Evolutionary conservation across 106 monocot genomes (phyloP), one percentile per base, ranked within the genome.

Genomic region (Apostasia shenzhenica): DNA sequence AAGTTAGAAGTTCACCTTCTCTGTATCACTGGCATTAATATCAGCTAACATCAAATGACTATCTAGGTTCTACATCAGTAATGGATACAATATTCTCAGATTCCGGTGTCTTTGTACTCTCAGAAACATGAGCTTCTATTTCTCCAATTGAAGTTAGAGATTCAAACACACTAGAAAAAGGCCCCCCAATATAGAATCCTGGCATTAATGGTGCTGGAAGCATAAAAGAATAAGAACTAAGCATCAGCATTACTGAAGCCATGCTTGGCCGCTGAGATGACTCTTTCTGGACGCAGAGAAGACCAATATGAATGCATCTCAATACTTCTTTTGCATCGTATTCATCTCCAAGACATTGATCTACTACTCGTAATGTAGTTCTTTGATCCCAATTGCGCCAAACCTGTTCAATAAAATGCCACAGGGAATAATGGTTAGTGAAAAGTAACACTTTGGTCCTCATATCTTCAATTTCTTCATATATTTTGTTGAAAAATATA

Each of bases 261-360:
- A 63, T 63, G 45, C n/a, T 45, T 45, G 63, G 63, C 63, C 63
- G 5, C 43, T 63, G 43, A 4, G 41, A 6, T 45, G 63, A 8
- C 50, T 50, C 50, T 5, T 4, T 8, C 8, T 50, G 50, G 50
- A 50, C 8, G 50, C 50, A 50, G 4, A 63, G 45, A 6, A 63
- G 45, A 1, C 44, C 63, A 45, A 63, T 26, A 43, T 63, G 41
- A 42, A 63, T 43, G 63, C 63, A 63, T 12, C 63, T 63, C 63
- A 46, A 45, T 3, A 45, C 6, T 43, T 63, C 44, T 4, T 41
- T 4, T 4, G 44, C 0, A 4, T 39, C 41, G n/a, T 42, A 2
- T 10, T 13, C 1, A 45, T 11, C 26, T 13, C 42, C 45, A 45
- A 63, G 41, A 2, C 5, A 8, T 10, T 44, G 7, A 45, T 63